Evolutionary conservation across 1,284 basidiomycete species (phyloP).

Genomic region (Sanghuangporus baumii): DNA sequence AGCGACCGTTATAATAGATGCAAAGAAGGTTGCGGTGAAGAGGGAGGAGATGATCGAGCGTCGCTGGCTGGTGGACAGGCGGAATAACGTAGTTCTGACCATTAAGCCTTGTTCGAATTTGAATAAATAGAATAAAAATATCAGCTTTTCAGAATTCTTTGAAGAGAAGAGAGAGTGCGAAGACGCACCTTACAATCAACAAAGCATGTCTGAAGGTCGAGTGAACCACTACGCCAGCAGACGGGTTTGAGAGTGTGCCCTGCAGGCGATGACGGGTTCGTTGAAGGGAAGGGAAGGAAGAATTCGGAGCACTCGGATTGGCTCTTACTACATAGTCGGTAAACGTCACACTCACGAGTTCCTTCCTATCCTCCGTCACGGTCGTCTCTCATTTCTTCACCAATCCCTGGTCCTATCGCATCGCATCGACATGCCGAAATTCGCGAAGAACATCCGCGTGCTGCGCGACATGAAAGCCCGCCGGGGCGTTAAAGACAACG

Average conservation of each 20-base stretch:
- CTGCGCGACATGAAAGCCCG: conserved; percentile 76
- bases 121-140: background rate
- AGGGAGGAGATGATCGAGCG: conserved; percentile 72
- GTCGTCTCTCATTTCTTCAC: no score
- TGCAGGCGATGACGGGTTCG: background rate
- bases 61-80: conserved; percentile 52
- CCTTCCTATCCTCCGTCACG: background rate
- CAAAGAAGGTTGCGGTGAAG: conserved; percentile 73
- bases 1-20: conserved; percentile 72
- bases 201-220: conserved; percentile 6
- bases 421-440: conserved; percentile 27
- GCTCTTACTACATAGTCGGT: background rate
- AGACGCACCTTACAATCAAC: background rate
- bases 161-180: background rate
- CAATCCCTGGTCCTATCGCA: background rate
- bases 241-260: background rate
- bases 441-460: conserved; percentile 48
- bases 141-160: background rate
- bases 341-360: background rate
- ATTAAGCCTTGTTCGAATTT: conserved; percentile 1
- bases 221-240: background rate
- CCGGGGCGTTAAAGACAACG: conserved; percentile 62
- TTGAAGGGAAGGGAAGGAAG: background rate
- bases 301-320: background rate
- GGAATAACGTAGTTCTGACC: conserved; percentile 39